Evolutionary conservation across 345 rosid species (phyloP), one percentile per base, ranked within the genome.

Genomic region (Bruguiera sexangula): DNA sequence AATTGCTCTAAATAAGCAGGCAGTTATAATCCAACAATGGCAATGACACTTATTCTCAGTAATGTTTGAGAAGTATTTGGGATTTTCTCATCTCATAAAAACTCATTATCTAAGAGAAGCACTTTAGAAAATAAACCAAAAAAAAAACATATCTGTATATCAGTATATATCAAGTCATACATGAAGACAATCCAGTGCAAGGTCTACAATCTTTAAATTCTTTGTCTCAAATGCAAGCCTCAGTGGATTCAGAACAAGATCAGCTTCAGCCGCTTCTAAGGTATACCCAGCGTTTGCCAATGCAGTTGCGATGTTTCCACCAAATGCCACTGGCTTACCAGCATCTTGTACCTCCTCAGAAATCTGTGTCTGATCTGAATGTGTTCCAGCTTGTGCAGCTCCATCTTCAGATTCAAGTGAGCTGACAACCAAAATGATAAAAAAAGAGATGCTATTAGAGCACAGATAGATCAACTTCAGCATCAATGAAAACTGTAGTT

Each of bases 141-240:
- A 73, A 22, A 16, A 50, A 66, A 69, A 36, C 48, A 43, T 0
- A 11, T 43, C 13, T 11, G 15, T 43, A 43, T 13, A 3, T 43
- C 18, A 13, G 19, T 11, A 43, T 11, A 43, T 43, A 43, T 43
- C 50, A 43, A 43, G 50, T 43, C 94, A 54, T 89, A 92, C 99
- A 86, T 92, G 98, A 79, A 92, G 96, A 82, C 98, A 95, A 82
- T 95, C 99, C 88, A 95, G 83, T 65, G 99, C 97, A 81, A 93
- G 87, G 79, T 95, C 98, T 60, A 90, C 71, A 74, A 95, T 76
- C 80, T 87, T 95, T 76, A 87, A 74, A 84, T 84, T 88, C 88
- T 90, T 95, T 19, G 99, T 90, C 82, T 95, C 96, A 66, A 92
- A 87, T 69, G 99, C 96, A 78, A 92, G 86, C 68, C 91, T 90